Evolutionary conservation across 148 eudicot genomes (phyloP).

Genomic region (Vaccinium vitisidaea): DNA sequence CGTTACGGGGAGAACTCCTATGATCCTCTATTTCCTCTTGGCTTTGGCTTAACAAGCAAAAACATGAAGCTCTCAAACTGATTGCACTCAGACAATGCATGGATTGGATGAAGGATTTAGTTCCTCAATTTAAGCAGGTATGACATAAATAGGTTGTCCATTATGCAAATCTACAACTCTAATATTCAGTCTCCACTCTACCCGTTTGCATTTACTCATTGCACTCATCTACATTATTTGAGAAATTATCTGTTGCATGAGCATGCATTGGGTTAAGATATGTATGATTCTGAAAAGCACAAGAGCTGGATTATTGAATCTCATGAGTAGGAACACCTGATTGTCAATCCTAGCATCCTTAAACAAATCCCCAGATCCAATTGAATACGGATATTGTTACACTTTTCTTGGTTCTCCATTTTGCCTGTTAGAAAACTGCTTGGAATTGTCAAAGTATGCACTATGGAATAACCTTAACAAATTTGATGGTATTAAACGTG

Average conservation of each 20-base stretch:
- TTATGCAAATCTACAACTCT: background rate
- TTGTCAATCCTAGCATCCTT: background rate
- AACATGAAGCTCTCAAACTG: conserved; percentile 20
- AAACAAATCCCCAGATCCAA: background rate
- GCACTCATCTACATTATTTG: background rate
- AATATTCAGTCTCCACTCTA: background rate
- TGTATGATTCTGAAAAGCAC: background rate
- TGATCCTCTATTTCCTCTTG: conserved; percentile 79
- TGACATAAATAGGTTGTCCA: background rate
- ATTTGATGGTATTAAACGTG: background rate
- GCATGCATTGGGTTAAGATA: background rate
- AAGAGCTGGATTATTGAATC: too few relatives aligned
- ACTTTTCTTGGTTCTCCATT: background rate
- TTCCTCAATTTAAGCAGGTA: conserved; percentile 1
- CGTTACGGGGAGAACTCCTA: conserved; percentile 39
- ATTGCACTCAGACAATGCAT: background rate
- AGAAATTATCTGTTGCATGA: background rate
- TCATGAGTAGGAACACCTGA: background rate
- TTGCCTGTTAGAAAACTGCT: background rate
- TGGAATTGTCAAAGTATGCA: background rate
- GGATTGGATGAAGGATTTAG: background rate
- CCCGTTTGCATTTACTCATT: background rate
- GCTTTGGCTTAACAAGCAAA: conserved; percentile 69
- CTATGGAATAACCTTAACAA: background rate
- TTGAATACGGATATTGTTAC: background rate